These are phyloP conservation scores for Hypoxylon fuscum DNA, from an alignment of 495 filamentous ascomycete species.

Conservation along the genomic window DNA sequence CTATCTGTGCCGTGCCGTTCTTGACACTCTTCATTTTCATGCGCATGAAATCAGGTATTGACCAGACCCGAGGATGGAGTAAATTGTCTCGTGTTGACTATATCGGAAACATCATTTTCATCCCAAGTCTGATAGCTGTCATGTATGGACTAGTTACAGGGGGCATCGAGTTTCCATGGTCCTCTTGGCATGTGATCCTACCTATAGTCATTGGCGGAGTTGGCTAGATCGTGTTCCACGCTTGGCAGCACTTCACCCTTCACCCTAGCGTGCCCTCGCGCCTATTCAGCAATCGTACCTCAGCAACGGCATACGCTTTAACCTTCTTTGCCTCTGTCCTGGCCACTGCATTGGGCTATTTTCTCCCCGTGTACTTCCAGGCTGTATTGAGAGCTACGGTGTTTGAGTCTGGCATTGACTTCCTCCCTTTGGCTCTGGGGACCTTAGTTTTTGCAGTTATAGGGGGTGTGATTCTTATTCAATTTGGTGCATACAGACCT, in stretches of 20 bases:
- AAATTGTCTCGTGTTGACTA: slow-evolving; percentile 7
- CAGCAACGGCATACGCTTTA: background rate
- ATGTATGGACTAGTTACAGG: slow-evolving; percentile 3
- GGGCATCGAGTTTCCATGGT: slow-evolving; percentile 43
- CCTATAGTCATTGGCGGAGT: slow-evolving; percentile 42
- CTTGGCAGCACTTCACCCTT: background rate
- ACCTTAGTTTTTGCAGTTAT: slow-evolving; percentile 38
- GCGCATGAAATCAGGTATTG: background rate
- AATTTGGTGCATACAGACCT: slow-evolving; percentile 48
- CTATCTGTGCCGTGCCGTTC: background rate
- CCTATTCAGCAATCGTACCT: slow-evolving; percentile 2
- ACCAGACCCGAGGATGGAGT: background rate
- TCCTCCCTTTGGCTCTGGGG: slow-evolving; percentile 43
- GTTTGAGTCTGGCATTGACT: slow-evolving; percentile 40
- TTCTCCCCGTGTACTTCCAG: slow-evolving; percentile 54
- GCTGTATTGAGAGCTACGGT: slow-evolving; percentile 36
- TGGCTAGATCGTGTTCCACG: background rate
- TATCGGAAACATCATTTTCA: slow-evolving; percentile 14
- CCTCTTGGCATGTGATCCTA: slow-evolving; percentile 40
- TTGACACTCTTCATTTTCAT: background rate
- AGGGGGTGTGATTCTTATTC: slow-evolving; percentile 42
- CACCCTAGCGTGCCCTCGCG: background rate
- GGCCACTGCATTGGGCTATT: slow-evolving; percentile 27
- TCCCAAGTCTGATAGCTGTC: slow-evolving; percentile 3
- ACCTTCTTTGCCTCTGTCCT: slow-evolving; percentile 22